A percentile compares a stretch with the other conserved stretches of the same genome.
Conservation (phyloP, 352 stramenopile genomes). For the Phytophthora podocarpi region DNA sequence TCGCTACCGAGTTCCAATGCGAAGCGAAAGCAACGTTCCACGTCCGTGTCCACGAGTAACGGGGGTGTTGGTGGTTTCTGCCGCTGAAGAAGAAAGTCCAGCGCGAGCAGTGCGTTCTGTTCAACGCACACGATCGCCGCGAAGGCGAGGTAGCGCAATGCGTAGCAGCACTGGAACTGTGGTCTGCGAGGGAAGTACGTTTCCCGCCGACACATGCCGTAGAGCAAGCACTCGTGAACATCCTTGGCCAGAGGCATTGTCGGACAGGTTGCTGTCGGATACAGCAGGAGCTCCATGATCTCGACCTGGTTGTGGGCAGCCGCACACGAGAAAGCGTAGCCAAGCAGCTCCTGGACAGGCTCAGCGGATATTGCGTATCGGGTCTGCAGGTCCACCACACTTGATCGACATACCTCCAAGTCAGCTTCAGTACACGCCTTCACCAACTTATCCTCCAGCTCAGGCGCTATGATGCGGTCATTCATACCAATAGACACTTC, state of each 20-base stretch:
- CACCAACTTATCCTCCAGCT: conserved; percentile 29
- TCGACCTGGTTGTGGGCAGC: conserved; percentile 31
- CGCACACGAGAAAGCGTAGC: conserved; percentile 32
- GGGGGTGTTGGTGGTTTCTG: neutral
- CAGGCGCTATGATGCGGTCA: no score
- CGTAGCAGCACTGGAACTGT: conserved; percentile 39
- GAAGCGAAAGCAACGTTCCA: conserved; percentile 40
- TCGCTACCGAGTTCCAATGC: conserved; percentile 40
- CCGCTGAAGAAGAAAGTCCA: conserved; percentile 36
- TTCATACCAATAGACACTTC: neutral
- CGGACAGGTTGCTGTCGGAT: neutral
- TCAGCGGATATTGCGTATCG: conserved; percentile 10
- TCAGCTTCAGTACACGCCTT: conserved; percentile 27
- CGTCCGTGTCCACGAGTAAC: conserved; percentile 46
- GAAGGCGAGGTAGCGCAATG: conserved; percentile 49
- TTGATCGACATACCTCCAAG: conserved; percentile 5
- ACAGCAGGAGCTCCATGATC: conserved; percentile 31
- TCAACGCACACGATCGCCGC: conserved; percentile 48
- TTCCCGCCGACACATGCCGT: conserved; percentile 42
- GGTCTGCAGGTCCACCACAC: conserved; percentile 18
- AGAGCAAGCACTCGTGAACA: conserved; percentile 23
- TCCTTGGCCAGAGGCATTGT: conserved; percentile 8
- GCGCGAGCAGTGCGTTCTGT: conserved; percentile 38
- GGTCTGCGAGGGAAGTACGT: conserved; percentile 35
- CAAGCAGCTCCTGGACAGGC: conserved; percentile 27